These are phyloP conservation scores for Ceratorhiza oryzae-sativae DNA, from an alignment of 1,284 basidiomycete species.

Conservation along the genomic window DNA sequence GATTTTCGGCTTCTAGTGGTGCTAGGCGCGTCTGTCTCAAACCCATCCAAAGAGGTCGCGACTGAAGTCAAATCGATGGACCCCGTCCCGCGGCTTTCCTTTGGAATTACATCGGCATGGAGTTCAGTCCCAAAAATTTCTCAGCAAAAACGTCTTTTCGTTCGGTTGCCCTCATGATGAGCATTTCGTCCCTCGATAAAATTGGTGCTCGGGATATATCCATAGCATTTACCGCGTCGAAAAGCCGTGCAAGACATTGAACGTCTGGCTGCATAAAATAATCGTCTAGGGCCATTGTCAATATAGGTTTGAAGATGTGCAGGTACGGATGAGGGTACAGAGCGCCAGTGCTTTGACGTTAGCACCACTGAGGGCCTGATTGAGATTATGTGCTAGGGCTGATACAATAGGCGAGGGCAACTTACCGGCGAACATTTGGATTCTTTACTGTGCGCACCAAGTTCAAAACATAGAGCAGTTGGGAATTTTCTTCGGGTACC, in stretches of 20 bases:
- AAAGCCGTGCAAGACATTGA: slow-evolving; percentile 86
- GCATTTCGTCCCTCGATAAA: slow-evolving; percentile 81
- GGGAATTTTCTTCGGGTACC: slow-evolving; percentile 51
- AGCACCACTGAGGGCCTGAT: slow-evolving; percentile 30
- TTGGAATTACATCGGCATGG: slow-evolving; percentile 15
- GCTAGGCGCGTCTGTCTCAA: slow-evolving; percentile 11
- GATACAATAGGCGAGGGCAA: slow-evolving; percentile 8
- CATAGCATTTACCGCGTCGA: slow-evolving; percentile 92
- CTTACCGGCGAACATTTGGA: slow-evolving; percentile 81
- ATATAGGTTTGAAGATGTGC: slow-evolving; percentile 97
- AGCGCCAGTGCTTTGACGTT: slow-evolving; percentile 90
- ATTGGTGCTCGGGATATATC: slow-evolving; percentile 81
- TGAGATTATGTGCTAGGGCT: slow-evolving; percentile 31
- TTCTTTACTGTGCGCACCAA: slow-evolving; percentile 96
- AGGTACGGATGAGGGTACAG: slow-evolving; percentile 96
- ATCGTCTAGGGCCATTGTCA: slow-evolving; percentile 93
- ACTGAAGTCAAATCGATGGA: slow-evolving; percentile 15
- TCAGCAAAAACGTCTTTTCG: slow-evolving; percentile 92
- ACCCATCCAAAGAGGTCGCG: slow-evolving; percentile 14
- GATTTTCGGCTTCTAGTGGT: slow-evolving; percentile 31
- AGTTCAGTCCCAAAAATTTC: slow-evolving; percentile 57
- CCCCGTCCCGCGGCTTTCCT: slow-evolving; percentile 6
- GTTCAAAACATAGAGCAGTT: slow-evolving; percentile 90
- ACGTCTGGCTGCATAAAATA: slow-evolving; percentile 90
- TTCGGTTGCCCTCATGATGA: slow-evolving; percentile 89